A percentile compares a stretch with the other conserved stretches of the same genome.
Evolutionary conservation across 1,139 yeast genomes (phyloP).

Genomic region (Petasospora fabianii): DNA sequence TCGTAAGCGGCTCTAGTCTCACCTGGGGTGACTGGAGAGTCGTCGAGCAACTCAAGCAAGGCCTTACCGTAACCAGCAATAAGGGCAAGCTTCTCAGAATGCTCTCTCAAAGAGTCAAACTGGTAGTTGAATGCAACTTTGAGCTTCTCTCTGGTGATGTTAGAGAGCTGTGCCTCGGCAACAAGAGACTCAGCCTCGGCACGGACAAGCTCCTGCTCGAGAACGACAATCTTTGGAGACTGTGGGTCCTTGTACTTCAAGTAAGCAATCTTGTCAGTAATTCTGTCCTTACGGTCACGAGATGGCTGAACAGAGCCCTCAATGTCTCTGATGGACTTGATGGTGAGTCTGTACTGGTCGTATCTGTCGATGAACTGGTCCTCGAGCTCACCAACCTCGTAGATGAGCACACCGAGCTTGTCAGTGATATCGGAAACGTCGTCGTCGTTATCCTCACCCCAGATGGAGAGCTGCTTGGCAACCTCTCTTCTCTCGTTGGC

Average conservation of each 20-base stretch:
- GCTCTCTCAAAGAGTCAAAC: slow-evolving; percentile 94
- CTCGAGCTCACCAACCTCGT: slow-evolving; percentile 96
- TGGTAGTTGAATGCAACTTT: slow-evolving; percentile 97
- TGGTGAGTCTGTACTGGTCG: slow-evolving; percentile 94
- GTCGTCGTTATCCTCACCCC: slow-evolving; percentile 99
- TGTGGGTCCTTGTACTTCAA: slow-evolving; percentile 97
- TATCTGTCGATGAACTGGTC: slow-evolving; percentile 97
- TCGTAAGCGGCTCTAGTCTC: slow-evolving; percentile 98
- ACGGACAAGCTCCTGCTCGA: slow-evolving; percentile 97
- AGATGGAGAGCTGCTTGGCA: slow-evolving; percentile 89
- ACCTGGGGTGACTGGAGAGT: slow-evolving; percentile 97
- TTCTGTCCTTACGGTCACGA: slow-evolving; percentile 95
- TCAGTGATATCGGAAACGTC: slow-evolving; percentile 97
- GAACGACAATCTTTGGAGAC: slow-evolving; percentile 89
- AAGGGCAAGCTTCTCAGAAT: slow-evolving; percentile 92
- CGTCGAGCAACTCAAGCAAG: slow-evolving; percentile 89
- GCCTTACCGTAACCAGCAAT: slow-evolving; percentile 99
- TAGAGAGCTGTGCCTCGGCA: slow-evolving; percentile 97
- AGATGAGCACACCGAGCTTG: slow-evolving; percentile 91
- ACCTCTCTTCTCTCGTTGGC: slow-evolving; percentile 96
- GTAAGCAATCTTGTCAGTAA: slow-evolving; percentile 96
- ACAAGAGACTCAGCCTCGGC: slow-evolving; percentile 99
- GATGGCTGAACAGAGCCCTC: slow-evolving; percentile 98
- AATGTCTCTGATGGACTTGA: slow-evolving; percentile 92
- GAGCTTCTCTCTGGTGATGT: slow-evolving; percentile 95